phyloP scores from a whole-genome alignment of 768 basidiomycete species.

The Kondoa subrosea region DNA sequence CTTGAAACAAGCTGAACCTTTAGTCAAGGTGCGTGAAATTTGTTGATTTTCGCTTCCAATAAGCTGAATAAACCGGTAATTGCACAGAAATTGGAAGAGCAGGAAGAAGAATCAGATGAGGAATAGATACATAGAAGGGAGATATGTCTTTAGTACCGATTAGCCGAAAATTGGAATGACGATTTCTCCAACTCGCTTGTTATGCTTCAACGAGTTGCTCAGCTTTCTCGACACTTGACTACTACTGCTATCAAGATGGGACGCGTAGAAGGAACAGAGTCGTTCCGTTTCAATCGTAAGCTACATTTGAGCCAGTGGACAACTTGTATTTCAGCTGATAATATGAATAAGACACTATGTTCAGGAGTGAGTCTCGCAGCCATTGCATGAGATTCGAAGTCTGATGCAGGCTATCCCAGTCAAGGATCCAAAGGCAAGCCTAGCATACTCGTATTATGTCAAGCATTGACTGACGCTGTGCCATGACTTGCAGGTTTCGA shows the following conservation, averaged over 20 bases:
- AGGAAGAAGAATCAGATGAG: conserved; percentile 16
- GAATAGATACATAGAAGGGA: too few species aligned
- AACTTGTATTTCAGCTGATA: neutral
- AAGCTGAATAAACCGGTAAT: neutral
- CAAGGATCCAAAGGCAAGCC: conserved; percentile 65
- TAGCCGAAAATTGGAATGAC: too few species aligned
- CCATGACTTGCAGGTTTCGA: conserved; percentile 38
- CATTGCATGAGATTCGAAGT: conserved; percentile 40
- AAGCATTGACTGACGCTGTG: conserved; percentile 32
- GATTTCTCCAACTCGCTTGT: neutral
- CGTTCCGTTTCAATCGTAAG: conserved; percentile 18
- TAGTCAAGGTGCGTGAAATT: conserved; percentile 52
- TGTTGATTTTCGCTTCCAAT: conserved; percentile 24
- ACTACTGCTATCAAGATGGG: conserved; percentile 12
- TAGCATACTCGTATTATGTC: conserved; percentile 47
- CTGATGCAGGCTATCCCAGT: conserved; percentile 61
- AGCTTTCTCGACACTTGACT: neutral
- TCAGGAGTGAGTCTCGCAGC: neutral
- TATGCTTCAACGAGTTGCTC: conserved; percentile 1
- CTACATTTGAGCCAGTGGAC: neutral
- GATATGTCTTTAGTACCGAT: too few species aligned
- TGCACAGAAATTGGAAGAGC: conserved; percentile 14
- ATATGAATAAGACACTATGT: neutral
- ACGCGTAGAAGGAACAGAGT: conserved; percentile 11
- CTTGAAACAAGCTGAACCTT: conserved; percentile 64